Percentiles rank a stretch among this genome's conserved stretches.
phyloP scores from a whole-genome alignment of 192 early-diverging fungal genomes.

The Chytriomyces sp. region DNA sequence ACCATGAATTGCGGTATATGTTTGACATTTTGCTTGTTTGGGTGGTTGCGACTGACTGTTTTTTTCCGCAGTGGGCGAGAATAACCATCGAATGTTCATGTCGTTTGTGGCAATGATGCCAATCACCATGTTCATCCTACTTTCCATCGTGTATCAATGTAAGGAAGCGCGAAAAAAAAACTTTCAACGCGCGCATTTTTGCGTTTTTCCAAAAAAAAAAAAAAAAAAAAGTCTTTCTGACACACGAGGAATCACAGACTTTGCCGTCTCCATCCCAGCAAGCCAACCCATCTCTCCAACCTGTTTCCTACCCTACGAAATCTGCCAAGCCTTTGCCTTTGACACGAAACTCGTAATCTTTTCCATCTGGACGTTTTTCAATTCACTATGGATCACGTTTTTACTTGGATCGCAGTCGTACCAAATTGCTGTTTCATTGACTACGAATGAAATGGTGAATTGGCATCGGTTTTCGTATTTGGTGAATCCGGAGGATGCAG shows the following conservation, averaged over 20 bases:
- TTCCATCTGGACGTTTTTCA: constrained; percentile 74
- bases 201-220: constrained; percentile 21
- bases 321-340: constrained; percentile 77
- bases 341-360: constrained; percentile 75
- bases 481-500: constrained; percentile 55
- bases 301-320: constrained; percentile 39
- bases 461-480: constrained; percentile 71
- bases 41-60: too few relatives aligned
- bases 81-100: constrained; percentile 90
- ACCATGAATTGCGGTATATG: constrained; percentile 84
- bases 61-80: constrained; percentile 69
- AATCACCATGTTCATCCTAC: constrained; percentile 63
- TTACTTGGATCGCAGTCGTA: constrained; percentile 75
- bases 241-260: constrained; percentile 3
- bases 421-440: constrained; percentile 78
- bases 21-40: too few relatives aligned
- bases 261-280: constrained; percentile 12
- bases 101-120: constrained; percentile 74
- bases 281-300: constrained; percentile 28
- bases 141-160: constrained; percentile 70
- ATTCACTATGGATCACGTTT: constrained; percentile 83
- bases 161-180: constrained; percentile 47
- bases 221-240: constrained; percentile 30
- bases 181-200: too few relatives aligned
- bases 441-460: constrained; percentile 92